A percentile compares a stretch with the other conserved stretches of the same genome.
Evolutionary conservation across 2,329 filamentous ascomycete species (phyloP).

Genomic region (Sordariomycetes sp.): DNA sequence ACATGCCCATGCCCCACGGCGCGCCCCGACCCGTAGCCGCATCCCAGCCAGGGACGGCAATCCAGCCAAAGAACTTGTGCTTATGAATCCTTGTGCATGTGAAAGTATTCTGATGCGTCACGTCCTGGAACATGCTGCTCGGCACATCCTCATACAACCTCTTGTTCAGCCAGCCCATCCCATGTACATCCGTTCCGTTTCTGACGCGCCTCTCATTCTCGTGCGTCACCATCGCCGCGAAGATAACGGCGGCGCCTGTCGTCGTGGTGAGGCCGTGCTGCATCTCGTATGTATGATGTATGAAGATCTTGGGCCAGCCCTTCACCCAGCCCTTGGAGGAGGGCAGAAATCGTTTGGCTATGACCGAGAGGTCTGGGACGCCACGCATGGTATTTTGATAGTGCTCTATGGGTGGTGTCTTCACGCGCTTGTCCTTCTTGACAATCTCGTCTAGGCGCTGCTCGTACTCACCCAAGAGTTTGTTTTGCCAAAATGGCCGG

Average conservation of each 20-base stretch:
- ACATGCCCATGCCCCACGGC: too few relatives aligned
- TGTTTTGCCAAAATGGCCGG: slow-evolving; percentile 34
- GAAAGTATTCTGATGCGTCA: slow-evolving; percentile 27
- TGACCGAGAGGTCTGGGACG: slow-evolving; percentile 41
- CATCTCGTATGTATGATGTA: too few relatives aligned
- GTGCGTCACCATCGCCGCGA: too few relatives aligned
- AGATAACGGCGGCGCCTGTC: too few relatives aligned
- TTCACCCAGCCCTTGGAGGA: too few relatives aligned
- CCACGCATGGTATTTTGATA: slow-evolving; percentile 37
- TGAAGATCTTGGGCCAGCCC: too few relatives aligned
- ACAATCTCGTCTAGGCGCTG: slow-evolving; percentile 29
- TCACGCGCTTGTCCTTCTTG: not conserved
- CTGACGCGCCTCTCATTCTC: too few relatives aligned
- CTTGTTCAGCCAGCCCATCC: slow-evolving; percentile 48
- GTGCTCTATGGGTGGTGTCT: slow-evolving; percentile 13
- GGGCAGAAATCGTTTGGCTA: too few relatives aligned
- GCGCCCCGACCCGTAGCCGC: slow-evolving; percentile 40
- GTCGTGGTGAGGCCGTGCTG: too few relatives aligned
- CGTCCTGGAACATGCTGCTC: slow-evolving; percentile 28
- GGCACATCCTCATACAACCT: slow-evolving; percentile 32
- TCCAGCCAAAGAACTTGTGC: slow-evolving; percentile 29
- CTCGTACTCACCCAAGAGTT: slow-evolving; percentile 29
- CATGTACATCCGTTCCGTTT: too few relatives aligned
- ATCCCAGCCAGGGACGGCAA: slow-evolving; percentile 34
- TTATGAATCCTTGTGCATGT: slow-evolving; percentile 28